Evolutionary conservation across 148 eudicot species (phyloP), one percentile per base, ranked within the genome.

Genomic region (Polygonum maritimum): DNA sequence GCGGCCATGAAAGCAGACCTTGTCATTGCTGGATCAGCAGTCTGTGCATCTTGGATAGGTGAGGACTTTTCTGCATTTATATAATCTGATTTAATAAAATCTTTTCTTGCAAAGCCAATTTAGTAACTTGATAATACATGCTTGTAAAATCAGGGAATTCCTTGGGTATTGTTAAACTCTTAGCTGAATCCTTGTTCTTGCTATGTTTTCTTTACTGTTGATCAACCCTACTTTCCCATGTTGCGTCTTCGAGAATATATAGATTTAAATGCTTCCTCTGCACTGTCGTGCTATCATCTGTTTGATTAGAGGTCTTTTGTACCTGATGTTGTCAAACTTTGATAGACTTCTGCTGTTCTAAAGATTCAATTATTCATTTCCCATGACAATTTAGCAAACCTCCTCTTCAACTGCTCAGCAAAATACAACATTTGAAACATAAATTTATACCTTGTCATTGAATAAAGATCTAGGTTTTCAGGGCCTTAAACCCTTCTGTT

Each of bases 1-100:
- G 85, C 88, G 44, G 98, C 99, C 67, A 88, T 90, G 97, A 96
- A 88, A 80, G 93, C 94, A 11, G 97, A 96, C 83, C 96, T 96
- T 78, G 91, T 96, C 63, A 89, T 96, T 81, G 99, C 99, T 76
- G 99, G 99, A 75, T 96, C 99, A 69, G 98, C 99, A 78, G 93
- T 92, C 55, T 96, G 97, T 75, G 87, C 99, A 80, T 87, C 91
- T 71, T 92, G 99, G 98, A 96, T 96, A 51, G 99, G 99, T 96
- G 79, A 80, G 82, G 74, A 8, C 74, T 69, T 71, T 41, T 47
- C 19, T 35, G 2, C 69, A 9, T 9, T 31, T 22, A 0, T 15
- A 15, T 15, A 15, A 26, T 26, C 31, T 1, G 31, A 26, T 26
- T 26, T 26, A 26, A 26, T 0, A 26, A 26, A 51, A 51, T 18